phyloP scores from a whole-genome alignment of 2,329 filamentous ascomycete genomes.

The Penicillium rolfsii region DNA sequence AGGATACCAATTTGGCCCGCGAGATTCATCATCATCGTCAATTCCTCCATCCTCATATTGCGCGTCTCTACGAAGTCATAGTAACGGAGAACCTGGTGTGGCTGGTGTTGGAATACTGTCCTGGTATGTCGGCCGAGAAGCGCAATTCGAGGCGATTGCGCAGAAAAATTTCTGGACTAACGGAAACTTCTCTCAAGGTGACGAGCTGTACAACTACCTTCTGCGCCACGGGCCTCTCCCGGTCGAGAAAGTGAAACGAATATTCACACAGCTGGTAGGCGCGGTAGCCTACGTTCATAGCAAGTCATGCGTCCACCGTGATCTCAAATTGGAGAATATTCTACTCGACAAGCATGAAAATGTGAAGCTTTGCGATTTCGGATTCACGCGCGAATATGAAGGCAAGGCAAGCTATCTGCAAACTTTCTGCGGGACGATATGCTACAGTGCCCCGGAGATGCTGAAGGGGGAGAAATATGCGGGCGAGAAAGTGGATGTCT shows the following conservation, averaged over 20 bases:
- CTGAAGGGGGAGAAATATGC: slow-evolving; percentile 97
- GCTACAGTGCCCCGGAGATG: slow-evolving; percentile 98
- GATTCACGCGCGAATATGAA: slow-evolving; percentile 96
- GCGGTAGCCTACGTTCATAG: slow-evolving; percentile 94
- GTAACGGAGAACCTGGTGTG: slow-evolving; percentile 94
- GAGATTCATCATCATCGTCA: slow-evolving; percentile 99
- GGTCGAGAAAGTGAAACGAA: slow-evolving; percentile 86
- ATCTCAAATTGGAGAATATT: slow-evolving; percentile 96
- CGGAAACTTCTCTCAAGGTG: slow-evolving; percentile 62
- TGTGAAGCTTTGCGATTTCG: slow-evolving; percentile 97
- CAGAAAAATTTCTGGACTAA: slow-evolving; percentile 6
- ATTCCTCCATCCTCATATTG: slow-evolving; percentile 96
- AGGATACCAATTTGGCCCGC: slow-evolving; percentile 90
- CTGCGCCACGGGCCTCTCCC: slow-evolving; percentile 83
- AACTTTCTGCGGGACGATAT: slow-evolving; percentile 96
- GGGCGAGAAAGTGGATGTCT: slow-evolving; percentile 96
- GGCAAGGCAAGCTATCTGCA: slow-evolving; percentile 92
- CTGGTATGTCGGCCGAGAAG: slow-evolving; percentile 59
- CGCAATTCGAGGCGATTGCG: not conserved
- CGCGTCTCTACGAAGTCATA: slow-evolving; percentile 94
- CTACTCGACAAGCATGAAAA: slow-evolving; percentile 95
- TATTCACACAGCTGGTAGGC: slow-evolving; percentile 92
- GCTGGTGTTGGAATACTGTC: slow-evolving; percentile 95
- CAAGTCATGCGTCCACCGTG: slow-evolving; percentile 93
- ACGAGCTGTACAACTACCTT: slow-evolving; percentile 96